Evolutionary conservation across 495 filamentous ascomycete species (phyloP).

Genomic region (Daldinia caldariorum): DNA sequence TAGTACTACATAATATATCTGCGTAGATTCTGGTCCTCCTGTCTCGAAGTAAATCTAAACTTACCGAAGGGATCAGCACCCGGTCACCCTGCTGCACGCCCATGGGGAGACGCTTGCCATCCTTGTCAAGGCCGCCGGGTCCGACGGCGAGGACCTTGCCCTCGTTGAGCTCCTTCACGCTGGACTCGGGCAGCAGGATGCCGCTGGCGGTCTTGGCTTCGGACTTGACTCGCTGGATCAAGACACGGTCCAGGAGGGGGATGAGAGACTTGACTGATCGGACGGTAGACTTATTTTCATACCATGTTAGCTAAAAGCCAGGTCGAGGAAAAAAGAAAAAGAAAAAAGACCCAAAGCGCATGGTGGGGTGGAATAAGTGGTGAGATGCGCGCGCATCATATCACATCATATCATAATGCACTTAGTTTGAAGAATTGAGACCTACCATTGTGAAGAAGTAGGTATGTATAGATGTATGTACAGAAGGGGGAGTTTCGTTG

Average conservation of each 20-base stretch:
- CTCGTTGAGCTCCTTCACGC: constrained; percentile 98
- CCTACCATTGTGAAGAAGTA: constrained; percentile 52
- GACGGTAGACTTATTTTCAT: constrained; percentile 68
- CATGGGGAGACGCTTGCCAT: constrained; percentile 85
- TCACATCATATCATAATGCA: background rate
- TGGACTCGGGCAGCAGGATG: constrained; percentile 96
- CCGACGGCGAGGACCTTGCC: constrained; percentile 95
- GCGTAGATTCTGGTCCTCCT: too few species aligned
- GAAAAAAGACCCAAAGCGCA: background rate
- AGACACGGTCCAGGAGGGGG: constrained; percentile 96
- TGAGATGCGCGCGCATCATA: background rate
- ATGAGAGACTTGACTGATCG: constrained; percentile 95
- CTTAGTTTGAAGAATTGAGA: background rate
- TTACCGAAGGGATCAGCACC: constrained; percentile 96
- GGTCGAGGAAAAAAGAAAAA: background rate
- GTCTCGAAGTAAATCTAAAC: constrained; percentile 32
- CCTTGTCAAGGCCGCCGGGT: constrained; percentile 83
- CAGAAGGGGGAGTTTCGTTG: constrained; percentile 4
- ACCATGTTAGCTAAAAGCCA: background rate
- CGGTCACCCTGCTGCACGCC: constrained; percentile 86
- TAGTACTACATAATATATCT: too few species aligned
- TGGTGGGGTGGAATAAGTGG: background rate
- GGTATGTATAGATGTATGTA: constrained; percentile 3
- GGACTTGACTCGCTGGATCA: constrained; percentile 97
- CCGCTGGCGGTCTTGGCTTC: constrained; percentile 94